These are phyloP conservation scores for Wallacemonas sp. DNA, from an alignment of 208 protist genomes.

Conservation along the genomic window DNA sequence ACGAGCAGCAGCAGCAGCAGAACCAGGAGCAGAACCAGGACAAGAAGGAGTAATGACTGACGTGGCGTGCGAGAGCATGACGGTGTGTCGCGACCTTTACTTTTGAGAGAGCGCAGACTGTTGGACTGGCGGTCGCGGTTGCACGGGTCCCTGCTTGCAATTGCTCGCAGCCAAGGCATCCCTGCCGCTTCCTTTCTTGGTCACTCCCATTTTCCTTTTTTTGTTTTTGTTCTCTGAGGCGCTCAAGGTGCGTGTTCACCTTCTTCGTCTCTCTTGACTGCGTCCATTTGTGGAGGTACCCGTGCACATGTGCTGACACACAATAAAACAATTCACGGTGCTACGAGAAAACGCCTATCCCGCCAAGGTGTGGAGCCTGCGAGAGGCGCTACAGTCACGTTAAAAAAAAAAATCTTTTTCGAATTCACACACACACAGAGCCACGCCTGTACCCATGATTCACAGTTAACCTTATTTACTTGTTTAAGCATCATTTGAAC, in stretches of 20 bases:
- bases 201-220: neutral
- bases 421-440: neutral
- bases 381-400: too few species aligned
- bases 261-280: constrained; percentile 12
- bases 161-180: too few species aligned
- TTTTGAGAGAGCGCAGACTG: neutral
- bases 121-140: neutral
- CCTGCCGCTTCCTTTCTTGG: constrained; percentile 6
- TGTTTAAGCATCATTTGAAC: neutral
- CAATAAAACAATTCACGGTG: neutral
- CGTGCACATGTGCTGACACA: too few species aligned
- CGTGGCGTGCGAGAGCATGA: too few species aligned
- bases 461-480: neutral
- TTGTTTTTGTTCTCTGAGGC: neutral
- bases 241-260: too few species aligned
- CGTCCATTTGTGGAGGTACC: too few species aligned
- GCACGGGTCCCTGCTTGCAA: neutral
- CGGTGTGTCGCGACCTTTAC: neutral
- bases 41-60: constrained; percentile 12
- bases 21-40: constrained; percentile 24
- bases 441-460: neutral
- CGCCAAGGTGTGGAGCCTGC: neutral
- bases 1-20: constrained; percentile 7
- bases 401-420: neutral
- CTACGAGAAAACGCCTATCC: neutral